phyloP scores from a whole-genome alignment of 2,329 filamentous ascomycete genomes.

The Paraconiothyrium sp. region DNA sequence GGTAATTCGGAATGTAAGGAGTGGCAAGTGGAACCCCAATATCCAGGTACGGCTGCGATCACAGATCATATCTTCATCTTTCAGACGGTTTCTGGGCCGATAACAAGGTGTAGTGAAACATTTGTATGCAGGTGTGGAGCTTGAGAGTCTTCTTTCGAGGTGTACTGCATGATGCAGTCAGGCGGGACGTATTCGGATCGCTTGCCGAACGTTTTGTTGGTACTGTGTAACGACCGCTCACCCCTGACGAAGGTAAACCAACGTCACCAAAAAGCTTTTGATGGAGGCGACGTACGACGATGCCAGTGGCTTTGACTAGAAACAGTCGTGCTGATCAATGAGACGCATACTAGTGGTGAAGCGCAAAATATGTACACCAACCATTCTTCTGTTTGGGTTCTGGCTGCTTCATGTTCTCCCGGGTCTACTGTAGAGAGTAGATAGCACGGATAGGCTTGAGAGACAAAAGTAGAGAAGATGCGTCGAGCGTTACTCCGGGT shows the following conservation, averaged over 20 bases:
- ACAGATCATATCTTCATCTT: background rate
- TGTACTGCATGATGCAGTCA: slow-evolving; percentile 1
- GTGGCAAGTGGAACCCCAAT: background rate
- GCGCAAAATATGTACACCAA: background rate
- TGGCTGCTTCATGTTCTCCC: background rate
- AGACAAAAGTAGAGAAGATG: background rate
- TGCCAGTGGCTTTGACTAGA: background rate
- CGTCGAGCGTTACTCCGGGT: background rate
- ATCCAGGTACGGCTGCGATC: background rate
- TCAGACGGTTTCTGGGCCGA: background rate
- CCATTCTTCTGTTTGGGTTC: background rate
- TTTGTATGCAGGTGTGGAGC: slow-evolving; percentile 5
- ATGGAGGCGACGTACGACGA: background rate
- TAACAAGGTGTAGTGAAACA: slow-evolving; percentile 4
- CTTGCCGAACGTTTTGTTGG: slow-evolving; percentile 11
- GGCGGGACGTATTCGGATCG: slow-evolving; percentile 13
- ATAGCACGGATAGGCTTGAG: background rate
- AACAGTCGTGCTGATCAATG: background rate
- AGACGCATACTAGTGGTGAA: background rate
- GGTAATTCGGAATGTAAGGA: slow-evolving; percentile 13
- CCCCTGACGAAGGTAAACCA: background rate
- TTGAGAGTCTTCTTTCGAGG: background rate
- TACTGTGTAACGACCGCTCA: slow-evolving; percentile 8
- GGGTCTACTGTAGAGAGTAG: background rate
- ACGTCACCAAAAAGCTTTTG: background rate